Base-by-base conservation (phyloP, 345 rosid genomes). In the Arabidopsis suecica region DNA sequence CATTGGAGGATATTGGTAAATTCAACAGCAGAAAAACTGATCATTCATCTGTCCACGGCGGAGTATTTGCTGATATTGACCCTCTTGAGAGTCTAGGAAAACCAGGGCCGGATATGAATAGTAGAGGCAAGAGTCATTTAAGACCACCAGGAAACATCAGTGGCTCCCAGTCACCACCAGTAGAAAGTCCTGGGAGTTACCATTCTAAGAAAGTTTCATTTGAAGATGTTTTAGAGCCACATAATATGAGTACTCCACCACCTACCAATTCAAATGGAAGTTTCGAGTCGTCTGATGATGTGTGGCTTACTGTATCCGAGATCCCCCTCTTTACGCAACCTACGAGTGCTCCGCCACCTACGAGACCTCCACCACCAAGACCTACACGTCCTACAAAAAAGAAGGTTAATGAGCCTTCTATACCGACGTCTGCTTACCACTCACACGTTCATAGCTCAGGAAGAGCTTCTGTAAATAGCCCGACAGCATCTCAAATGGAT, bases 331-430 rank as follows among this genome's bases (percentile, higher is more conserved):
- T 79, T 82, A 95, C 99, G 1, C 85, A 79, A 72, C 97, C 94
- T 62, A 90, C 97, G 3, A 82, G 77, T 63, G 91, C 90, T 60
- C 94, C 94, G 5, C 99, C 99, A 7, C 99, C 99, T 81, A 78
- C 90, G n/a, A 89, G 99, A 73, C 99, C 99, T 42, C 97, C 99
- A 50, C 99, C 98, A 65, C 96, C 98, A 34, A 85, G 91, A 79
- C 97, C 93, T 59, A 83, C 96, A 28, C 88, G 93, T 25, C 86
- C 80, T 71, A 76, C 57, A 0, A 83, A 82, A 79, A 91, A 82
- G 83, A 88, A 82, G 79, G 84, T 63, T 53, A 82, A 80, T 23
- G 86, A 87, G 20, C 84, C 84, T 72, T 79, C 87, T 48, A 63
- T 77, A 74, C 69, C 84, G 13, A 87, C 80, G 77, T 84, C 91